Evolutionary conservation across 169 alveolate species (phyloP), one percentile per base, ranked within the genome.

Genomic region (Babesia ovata): DNA sequence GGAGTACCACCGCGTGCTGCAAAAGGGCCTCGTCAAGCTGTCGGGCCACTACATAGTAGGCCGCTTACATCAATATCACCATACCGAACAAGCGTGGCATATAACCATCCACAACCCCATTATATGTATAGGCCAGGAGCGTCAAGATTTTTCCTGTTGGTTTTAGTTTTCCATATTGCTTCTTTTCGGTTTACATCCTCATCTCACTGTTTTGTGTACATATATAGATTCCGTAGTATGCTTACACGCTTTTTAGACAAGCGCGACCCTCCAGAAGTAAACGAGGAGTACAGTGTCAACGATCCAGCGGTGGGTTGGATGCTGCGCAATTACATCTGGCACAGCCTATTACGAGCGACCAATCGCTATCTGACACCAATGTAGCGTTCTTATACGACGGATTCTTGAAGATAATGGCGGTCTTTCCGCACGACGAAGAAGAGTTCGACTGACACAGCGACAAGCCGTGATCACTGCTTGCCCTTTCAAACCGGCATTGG

Each of bases 41-140:
- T 73, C 77, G 19, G 42, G 70, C 48, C 66, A 28, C 70, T 52
- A 48, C 19, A 36, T 81, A 8, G 46, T 81, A 56, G 88, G 88
- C 10, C 84, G 63, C 36, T 44, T 81, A 19, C 70, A 33, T 7
- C 88, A 81, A 19, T 81, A 81, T 54, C 26, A 58, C 24, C 67
- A 57, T n/a, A 12, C 24, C 24, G 44, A 49, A 12, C 29, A 49
- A 13, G 26, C n/a, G 39, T 73, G 88, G 84, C 26, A 49, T 45
- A 65, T 81, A 29, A 54, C 29, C 42, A 58, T 81, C 13, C 61
- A 60, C 65, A 70, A 72, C 57, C 77, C 75, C 19, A 49, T 74
- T 21, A 63, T 81, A 29, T 42, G 44, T 44, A 19, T 60, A 24
- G 66, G 62, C 59, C 6, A 33, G 10, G 39, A 33, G n/a, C n/a